Evolutionary conservation across 148 eudicot genomes (phyloP), one percentile per base, ranked within the genome.

Genomic region (Chenopodium album): DNA sequence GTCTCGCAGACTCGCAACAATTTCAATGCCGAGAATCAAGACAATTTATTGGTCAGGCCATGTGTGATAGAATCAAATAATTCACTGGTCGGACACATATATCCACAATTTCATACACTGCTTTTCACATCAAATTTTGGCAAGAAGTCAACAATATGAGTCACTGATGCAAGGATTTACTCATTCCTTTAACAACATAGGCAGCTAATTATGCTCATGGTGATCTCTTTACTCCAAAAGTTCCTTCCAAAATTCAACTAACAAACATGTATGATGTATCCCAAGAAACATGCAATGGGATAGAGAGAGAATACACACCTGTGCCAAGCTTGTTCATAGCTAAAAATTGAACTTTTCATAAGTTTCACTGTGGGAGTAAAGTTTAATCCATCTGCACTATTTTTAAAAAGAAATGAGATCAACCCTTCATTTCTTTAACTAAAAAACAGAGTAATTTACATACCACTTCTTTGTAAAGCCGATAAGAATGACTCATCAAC

Each of bases 321-420:
- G 88, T 96, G 98, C 99, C 99, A 96, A 85, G 99, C 99, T 92
- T 94, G 98, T 88, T 96, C 98, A 79, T 91, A 92, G 86, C 94
- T 92, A 86, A 94, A 96, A 79, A 90, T 82, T 70, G 97, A 90
- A 86, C 99, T 96, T 83, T 96, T 96, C 89, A 96, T 86, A 79
- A 96, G 94, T 86, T 96, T 94, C 83, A 94, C 94, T 12, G 93
- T 82, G 41, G 92, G 86, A 75, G 84, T 85, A 80, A 86, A 90
- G 87, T 79, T 83, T 79, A 87, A 79, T 48, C 90, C 95, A 81
- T 90, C 99, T 96, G 92, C 81, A 88, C 54, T 46, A 77, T 80
- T 79, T 82, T 52, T 82, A 46, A 67, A 29, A 69, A 71, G 66
- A 32, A 84, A 71, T 23, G 79, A 62, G 31, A 28, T 72, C 64